Base-by-base conservation (phyloP, 2,329 filamentous ascomycete species). In the Paecilomyces niveus region DNA sequence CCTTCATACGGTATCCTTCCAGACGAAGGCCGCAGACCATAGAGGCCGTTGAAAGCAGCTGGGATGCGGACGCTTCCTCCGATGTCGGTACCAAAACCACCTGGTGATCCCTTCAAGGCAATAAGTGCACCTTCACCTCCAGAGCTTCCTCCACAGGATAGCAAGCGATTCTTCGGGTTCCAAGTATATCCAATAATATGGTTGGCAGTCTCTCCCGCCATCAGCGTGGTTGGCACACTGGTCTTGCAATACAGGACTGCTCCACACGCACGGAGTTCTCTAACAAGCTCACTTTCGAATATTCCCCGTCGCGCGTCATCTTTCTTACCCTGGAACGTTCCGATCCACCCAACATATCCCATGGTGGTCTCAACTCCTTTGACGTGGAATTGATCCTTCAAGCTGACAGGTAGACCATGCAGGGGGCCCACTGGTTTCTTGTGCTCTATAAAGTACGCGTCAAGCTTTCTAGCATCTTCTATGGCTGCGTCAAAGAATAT, bases 311-410 rank as follows among this genome's bases (percentile, higher is more conserved):
- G 65, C 75, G 81, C 32, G 75, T 79, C 59, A 74, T 81, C 77
- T 59, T 79, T 78, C 50, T 78, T 72, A 55, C 82, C 84, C 69
- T 87, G 72, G 62, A 85, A 83, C 0, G 81, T 83, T 6, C 80
- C 81, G n/a, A 87, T 81, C 80, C 84, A 85, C n/a, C 85, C 83
- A 24, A 87, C 76, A 65, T 87, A 88, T 11, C 84, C 85, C 77
- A 87, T 87, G 67, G 73, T 85, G 69, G 62, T 83, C 59, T 83
- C 80, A 2, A 81, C 73, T 1, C 78, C 79, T 67, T 78, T 72
- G 5, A 79, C 68, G 54, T 78, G 75, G 59, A 80, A 78, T 58
- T 78, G 76, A 62, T 81, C 79, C 60, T 81, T 81, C 32, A 81
- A 62, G 54, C 76, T 85, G 31, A 87, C 72, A 2, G 85, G 85